Percentiles rank a stretch among this genome's conserved stretches.
These are phyloP conservation scores for Mimosa pudica DNA, from an alignment of 306 rosid genomes.

Conservation along the genomic window DNA sequence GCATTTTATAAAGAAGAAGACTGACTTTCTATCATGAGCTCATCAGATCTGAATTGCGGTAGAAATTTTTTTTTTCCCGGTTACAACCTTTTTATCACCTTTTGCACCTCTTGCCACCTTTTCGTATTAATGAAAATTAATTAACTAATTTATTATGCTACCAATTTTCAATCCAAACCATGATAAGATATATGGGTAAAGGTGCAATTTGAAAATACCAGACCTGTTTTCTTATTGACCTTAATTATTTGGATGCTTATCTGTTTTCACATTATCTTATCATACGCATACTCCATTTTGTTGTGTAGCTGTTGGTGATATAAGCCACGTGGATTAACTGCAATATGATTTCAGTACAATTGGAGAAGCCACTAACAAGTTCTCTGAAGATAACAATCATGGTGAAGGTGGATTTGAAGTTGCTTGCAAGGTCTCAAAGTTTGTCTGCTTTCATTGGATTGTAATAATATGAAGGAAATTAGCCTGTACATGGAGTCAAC, in stretches of 20 bases:
- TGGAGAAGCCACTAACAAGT: conserved; percentile 48
- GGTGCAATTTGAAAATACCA: no score
- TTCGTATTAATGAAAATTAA: no score
- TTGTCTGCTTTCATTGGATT: neutral
- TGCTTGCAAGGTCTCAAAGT: conserved; percentile 52
- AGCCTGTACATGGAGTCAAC: neutral
- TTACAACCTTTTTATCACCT: no score
- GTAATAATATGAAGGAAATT: neutral
- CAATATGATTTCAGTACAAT: conserved; percentile 50
- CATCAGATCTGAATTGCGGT: no score
- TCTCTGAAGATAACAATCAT: conserved; percentile 46
- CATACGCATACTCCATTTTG: neutral
- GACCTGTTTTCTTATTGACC: neutral
- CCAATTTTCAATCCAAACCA: no score
- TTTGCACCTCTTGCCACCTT: no score
- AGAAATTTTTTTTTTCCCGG: no score
- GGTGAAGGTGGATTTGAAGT: conserved; percentile 63
- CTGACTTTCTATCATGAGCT: no score
- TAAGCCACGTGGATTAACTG: conserved; percentile 37
- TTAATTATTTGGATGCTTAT: neutral
- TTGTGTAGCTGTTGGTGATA: conserved; percentile 31
- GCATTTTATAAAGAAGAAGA: no score
- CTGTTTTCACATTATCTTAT: neutral
- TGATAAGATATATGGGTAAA: no score
- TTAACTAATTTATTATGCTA: no score